Base-by-base conservation (phyloP, 345 rosid species). In the Xanthoceras sorbifolium region DNA sequence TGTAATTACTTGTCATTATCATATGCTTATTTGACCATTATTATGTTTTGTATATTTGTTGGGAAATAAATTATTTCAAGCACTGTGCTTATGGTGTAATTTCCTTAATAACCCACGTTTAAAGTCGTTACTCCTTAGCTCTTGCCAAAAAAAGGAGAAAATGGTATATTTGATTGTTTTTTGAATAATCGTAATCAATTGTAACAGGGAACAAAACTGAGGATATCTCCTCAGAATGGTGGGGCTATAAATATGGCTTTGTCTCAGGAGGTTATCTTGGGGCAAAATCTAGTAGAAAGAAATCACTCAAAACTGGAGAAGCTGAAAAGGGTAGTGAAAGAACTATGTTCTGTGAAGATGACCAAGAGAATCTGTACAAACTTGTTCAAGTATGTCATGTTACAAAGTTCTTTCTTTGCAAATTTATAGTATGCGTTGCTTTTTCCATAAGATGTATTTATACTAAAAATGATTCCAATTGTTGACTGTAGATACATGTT, bases 311-410 rank as follows among this genome's bases (percentile, higher is more conserved):
- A 36, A 73, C 71, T 42, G 85, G 82, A 72, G 83, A 82, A 61
- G 60, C 82, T 78, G 76, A 76, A 34, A 78, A 80, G 23, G 23
- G 38, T 74, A 76, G 71, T 17, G 76, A 83, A 86, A 92, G 99
- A 78, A 85, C 80, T 75, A 85, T 81, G 61, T 96, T 96, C 81
- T 82, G 72, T 71, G 99, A 96, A 88, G 90, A 94, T 67, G 99
- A 94, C 84, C 99, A 96, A 86, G 99, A 93, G 92, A 92, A 92
- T 84, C 97, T 94, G 31, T 96, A 96, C 85, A 92, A 96, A 46
- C 87, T 94, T 79, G 98, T 92, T 66, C 99, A 96, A 84, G 99
- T 93, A 85, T 55, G 80, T 38, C 20, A 44, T 7, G 57, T 69
- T 73, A 57, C 82, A 31, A n/a, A 15, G 15, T 71, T 57, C 28